Evolutionary conservation across 495 filamentous ascomycete species (phyloP).

Genomic region (Schizothecium vesticola): DNA sequence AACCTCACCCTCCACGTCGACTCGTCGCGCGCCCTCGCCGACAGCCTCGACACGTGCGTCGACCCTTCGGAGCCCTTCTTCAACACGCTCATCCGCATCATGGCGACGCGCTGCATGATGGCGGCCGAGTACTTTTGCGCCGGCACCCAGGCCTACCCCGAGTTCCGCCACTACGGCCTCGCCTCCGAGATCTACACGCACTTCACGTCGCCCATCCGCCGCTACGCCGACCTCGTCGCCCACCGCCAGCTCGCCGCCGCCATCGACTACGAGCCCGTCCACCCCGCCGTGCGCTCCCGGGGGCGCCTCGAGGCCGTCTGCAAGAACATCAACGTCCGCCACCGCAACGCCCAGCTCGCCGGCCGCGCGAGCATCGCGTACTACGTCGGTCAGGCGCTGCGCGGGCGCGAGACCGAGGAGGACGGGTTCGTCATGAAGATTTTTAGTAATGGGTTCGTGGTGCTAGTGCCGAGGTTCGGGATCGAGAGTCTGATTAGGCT

Average conservation of each 20-base stretch:
- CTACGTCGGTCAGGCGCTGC: slow-evolving; percentile 93
- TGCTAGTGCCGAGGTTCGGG: slow-evolving; percentile 91
- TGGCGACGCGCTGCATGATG: slow-evolving; percentile 98
- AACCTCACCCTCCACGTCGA: slow-evolving; percentile 72
- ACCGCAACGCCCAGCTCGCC: slow-evolving; percentile 93
- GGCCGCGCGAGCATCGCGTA: slow-evolving; percentile 91
- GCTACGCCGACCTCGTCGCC: slow-evolving; percentile 90
- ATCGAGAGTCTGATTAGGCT: slow-evolving; percentile 87
- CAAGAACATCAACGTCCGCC: slow-evolving; percentile 95
- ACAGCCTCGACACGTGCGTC: slow-evolving; percentile 78
- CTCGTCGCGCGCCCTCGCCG: slow-evolving; percentile 83
- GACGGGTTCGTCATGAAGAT: slow-evolving; percentile 95
- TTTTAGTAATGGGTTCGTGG: slow-evolving; percentile 93
- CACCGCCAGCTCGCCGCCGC: slow-evolving; percentile 93
- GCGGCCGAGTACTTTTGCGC: slow-evolving; percentile 97
- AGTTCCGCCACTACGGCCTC: slow-evolving; percentile 95
- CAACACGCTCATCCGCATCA: slow-evolving; percentile 94
- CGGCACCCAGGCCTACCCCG: slow-evolving; percentile 83
- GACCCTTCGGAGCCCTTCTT: slow-evolving; percentile 89
- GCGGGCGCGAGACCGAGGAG: slow-evolving; percentile 74
- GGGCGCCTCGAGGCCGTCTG: slow-evolving; percentile 85
- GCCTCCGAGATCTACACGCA: slow-evolving; percentile 97
- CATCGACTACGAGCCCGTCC: slow-evolving; percentile 81
- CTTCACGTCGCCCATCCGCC: slow-evolving; percentile 94
- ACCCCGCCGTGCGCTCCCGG: slow-evolving; percentile 68